Evolutionary conservation across 2,329 filamentous ascomycete genomes (phyloP), one percentile per base, ranked within the genome.

Genomic region (Penicillium sp.): DNA sequence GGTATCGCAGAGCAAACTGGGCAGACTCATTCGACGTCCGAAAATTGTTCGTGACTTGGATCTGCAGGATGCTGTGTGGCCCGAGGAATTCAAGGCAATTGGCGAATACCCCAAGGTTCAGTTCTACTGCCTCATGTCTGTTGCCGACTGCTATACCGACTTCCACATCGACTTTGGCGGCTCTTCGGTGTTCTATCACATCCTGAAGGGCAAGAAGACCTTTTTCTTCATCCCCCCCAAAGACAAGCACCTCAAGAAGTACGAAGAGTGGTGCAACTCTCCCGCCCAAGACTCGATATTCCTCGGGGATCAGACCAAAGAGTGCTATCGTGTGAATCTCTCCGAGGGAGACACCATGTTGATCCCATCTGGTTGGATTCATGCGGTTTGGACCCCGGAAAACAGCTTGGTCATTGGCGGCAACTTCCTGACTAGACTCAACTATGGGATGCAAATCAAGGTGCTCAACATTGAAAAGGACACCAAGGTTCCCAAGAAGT

Each of bases 131-230:
- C 70, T 87, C 30, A 87, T 87, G 83, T 86, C 83, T 4, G 82
- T 86, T 18, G 81, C 82, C 11, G 83, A 87, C 65, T 85, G 82
- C 65, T 87, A 84, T 57, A 87, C 83, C 16, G 83, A 87, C 64
- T 87, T 87, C 57, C 83, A 87, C 66, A 84, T 87, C 61, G 83
- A 87, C 62, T 87, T 87, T 66, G 83, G 83, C 30, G 83, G 83
- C 4, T 86, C 83, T 3, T 86, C 83, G 1, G 83, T 87, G 5
- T 87, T 82, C 62, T 87, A 87, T 57, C 83, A 86, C 60, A 86
- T 87, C 54, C 67, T 86, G 46, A 83, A 82, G 56, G 83, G 83
- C 48, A 82, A 78, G 60, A 87, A 87, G 67, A 84, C 82, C 0
- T 87, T 87, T 66, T 84, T 87, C 66, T 86, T 87, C 70, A 85